Evolutionary conservation across 1,284 basidiomycete species (phyloP).

Genomic region (Heterobasidion parviporum): DNA sequence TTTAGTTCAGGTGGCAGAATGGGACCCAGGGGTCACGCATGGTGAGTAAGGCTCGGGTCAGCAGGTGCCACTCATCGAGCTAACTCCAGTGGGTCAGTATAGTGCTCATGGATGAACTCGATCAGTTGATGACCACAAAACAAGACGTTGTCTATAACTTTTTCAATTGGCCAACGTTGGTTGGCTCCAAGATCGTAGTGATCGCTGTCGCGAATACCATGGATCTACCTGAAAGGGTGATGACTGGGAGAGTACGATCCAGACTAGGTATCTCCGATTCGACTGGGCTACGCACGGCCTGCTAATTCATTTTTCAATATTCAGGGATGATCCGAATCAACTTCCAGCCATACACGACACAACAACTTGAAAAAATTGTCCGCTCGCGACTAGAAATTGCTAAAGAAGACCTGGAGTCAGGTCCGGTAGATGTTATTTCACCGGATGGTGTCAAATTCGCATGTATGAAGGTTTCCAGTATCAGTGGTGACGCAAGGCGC

Average conservation of each 20-base stretch:
- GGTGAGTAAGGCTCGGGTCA: constrained; percentile 30
- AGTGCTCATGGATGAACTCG: constrained; percentile 96
- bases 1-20: constrained; percentile 46
- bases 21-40: constrained; percentile 66
- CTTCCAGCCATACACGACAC: constrained; percentile 85
- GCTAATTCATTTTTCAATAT: background rate
- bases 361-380: constrained; percentile 83
- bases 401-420: constrained; percentile 36
- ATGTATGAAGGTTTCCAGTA: constrained; percentile 85
- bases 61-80: background rate
- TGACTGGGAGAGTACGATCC: constrained; percentile 89
- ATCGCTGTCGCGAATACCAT: constrained; percentile 98
- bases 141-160: constrained; percentile 99
- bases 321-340: constrained; percentile 92
- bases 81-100: constrained; percentile 45
- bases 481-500: constrained; percentile 91
- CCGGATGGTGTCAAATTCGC: constrained; percentile 84
- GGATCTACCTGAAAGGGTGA: constrained; percentile 92
- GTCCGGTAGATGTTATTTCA: constrained; percentile 47
- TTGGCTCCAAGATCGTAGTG: constrained; percentile 83
- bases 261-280: constrained; percentile 67
- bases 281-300: background rate
- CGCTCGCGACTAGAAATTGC: constrained; percentile 65
- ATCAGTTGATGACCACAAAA: constrained; percentile 91
- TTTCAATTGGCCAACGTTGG: constrained; percentile 97